phyloP scores from a whole-genome alignment of 2,329 filamentous ascomycete genomes.

The Colletotrichum sp. region DNA sequence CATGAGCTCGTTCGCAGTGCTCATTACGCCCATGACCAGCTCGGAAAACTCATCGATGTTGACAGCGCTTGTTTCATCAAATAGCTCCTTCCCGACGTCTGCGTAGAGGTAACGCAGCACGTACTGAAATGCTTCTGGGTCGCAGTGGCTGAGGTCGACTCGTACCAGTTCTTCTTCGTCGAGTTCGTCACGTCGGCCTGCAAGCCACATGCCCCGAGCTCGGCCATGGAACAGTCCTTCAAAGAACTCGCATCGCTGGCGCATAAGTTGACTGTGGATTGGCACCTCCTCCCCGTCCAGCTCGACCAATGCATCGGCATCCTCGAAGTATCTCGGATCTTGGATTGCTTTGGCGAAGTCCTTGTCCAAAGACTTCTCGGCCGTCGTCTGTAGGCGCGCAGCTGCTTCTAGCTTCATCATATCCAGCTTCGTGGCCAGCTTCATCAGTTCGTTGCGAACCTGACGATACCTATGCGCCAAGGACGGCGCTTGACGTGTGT shows the following conservation, averaged over 20 bases:
- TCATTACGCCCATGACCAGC: slow-evolving; percentile 88
- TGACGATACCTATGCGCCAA: slow-evolving; percentile 78
- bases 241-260: slow-evolving; percentile 90
- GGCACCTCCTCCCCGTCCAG: slow-evolving; percentile 74
- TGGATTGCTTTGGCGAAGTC: slow-evolving; percentile 76
- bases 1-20: slow-evolving; percentile 93
- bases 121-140: slow-evolving; percentile 74
- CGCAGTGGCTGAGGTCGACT: slow-evolving; percentile 85
- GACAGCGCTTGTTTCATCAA: slow-evolving; percentile 74
- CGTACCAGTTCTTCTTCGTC: slow-evolving; percentile 52
- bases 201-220: slow-evolving; percentile 84
- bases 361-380: slow-evolving; percentile 65
- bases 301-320: slow-evolving; percentile 80
- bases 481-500: slow-evolving; percentile 68
- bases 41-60: slow-evolving; percentile 87
- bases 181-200: slow-evolving; percentile 62
- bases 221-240: slow-evolving; percentile 88
- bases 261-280: slow-evolving; percentile 81
- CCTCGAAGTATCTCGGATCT: slow-evolving; percentile 75
- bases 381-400: slow-evolving; percentile 74
- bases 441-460: slow-evolving; percentile 87
- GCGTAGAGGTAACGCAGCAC: slow-evolving; percentile 85
- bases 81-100: slow-evolving; percentile 80
- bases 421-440: slow-evolving; percentile 73
- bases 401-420: slow-evolving; percentile 77